Conservation (phyloP, 2,329 filamentous ascomycete genomes). For the Aaosphaeria pasadenensis region DNA sequence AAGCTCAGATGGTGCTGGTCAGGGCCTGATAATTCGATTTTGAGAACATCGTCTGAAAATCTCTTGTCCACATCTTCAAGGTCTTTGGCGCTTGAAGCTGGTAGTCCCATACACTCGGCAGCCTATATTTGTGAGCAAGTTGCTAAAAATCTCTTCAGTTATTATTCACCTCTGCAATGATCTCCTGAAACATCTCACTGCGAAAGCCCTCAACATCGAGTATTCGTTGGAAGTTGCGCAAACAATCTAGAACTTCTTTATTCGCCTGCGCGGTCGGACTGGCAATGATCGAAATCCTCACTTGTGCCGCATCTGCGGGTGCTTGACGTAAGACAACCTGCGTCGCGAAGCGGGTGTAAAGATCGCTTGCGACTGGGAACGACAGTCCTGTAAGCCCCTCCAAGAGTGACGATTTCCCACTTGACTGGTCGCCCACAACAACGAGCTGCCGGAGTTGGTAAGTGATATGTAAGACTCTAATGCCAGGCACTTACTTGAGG, state of each 20-base stretch:
- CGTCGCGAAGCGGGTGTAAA: constrained; percentile 60
- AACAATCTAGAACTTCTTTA: constrained; percentile 24
- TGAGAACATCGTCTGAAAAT: constrained; percentile 43
- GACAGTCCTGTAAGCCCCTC: constrained; percentile 59
- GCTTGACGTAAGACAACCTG: constrained; percentile 53
- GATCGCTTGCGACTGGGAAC: constrained; percentile 52
- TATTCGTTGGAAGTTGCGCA: constrained; percentile 34
- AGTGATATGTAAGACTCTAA: neutral
- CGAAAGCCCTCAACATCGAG: constrained; percentile 12
- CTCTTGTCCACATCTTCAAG: constrained; percentile 4
- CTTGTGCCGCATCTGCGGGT: constrained; percentile 18
- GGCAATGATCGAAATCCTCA: constrained; percentile 27
- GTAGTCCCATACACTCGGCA: constrained; percentile 48
- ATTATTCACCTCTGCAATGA: constrained; percentile 44
- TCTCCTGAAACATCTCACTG: constrained; percentile 41
- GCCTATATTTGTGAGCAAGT: constrained; percentile 27
- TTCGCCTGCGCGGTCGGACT: constrained; percentile 28
- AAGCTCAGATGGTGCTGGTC: constrained; percentile 15
- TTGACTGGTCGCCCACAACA: constrained; percentile 45
- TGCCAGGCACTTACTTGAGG: neutral
- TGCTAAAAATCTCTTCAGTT: too few relatives aligned
- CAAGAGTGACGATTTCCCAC: constrained; percentile 61
- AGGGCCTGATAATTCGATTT: constrained; percentile 43
- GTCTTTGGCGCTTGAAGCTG: constrained; percentile 11
- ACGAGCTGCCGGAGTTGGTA: constrained; percentile 1